Conservation (phyloP, 345 rosid species). For the Fremontodendron californicum region DNA sequence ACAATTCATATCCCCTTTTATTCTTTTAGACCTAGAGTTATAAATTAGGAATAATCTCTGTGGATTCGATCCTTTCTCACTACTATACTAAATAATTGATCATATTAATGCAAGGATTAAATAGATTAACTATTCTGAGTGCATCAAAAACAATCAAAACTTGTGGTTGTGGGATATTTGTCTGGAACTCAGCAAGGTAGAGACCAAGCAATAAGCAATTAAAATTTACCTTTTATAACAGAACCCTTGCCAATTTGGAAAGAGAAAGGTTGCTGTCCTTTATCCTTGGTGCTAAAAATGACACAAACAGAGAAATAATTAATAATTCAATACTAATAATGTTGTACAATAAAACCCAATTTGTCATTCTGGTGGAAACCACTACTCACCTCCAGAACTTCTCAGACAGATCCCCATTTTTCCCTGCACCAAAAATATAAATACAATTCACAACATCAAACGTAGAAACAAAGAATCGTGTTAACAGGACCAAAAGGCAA, state of each 20-base stretch:
- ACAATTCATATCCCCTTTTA: too few relatives aligned
- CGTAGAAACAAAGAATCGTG: neutral
- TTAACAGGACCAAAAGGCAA: neutral
- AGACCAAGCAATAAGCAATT: neutral
- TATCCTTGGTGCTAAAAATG: slow-evolving; percentile 72
- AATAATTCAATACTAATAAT: neutral
- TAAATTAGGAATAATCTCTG: too few relatives aligned
- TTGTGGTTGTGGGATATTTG: too few relatives aligned
- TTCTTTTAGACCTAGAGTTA: too few relatives aligned
- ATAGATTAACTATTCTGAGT: too few relatives aligned
- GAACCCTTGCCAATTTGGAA: slow-evolving; percentile 79
- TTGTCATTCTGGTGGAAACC: neutral
- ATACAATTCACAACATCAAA: neutral
- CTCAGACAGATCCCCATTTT: slow-evolving; percentile 74
- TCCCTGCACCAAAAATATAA: slow-evolving; percentile 49
- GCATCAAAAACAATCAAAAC: too few relatives aligned
- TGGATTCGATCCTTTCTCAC: too few relatives aligned
- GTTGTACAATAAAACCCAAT: neutral
- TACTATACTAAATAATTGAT: too few relatives aligned
- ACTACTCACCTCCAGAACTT: slow-evolving; percentile 85
- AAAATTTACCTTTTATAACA: slow-evolving; percentile 9
- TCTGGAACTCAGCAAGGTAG: too few relatives aligned
- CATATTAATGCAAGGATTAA: too few relatives aligned
- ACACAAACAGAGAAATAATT: slow-evolving; percentile 15
- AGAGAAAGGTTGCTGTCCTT: slow-evolving; percentile 72